phyloP scores from a whole-genome alignment of 495 filamentous ascomycete genomes.

The Aspergillus mulundensis region DNA sequence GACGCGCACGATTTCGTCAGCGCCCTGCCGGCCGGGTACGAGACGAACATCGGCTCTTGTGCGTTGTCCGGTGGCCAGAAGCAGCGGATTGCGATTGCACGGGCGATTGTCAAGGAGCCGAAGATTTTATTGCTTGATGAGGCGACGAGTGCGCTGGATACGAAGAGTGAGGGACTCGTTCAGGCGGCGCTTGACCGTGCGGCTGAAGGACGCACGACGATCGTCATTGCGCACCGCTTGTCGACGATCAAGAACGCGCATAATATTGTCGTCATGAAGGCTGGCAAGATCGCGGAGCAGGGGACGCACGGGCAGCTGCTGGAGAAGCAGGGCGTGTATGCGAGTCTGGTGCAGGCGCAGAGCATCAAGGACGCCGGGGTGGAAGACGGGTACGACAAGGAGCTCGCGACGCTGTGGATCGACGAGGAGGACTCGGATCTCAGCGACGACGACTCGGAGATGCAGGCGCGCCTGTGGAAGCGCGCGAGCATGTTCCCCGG shows the following conservation, averaged over 20 bases:
- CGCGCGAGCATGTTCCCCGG: conserved; percentile 1
- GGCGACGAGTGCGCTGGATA: conserved; percentile 92
- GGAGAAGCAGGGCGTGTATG: conserved; percentile 57
- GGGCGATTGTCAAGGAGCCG: conserved; percentile 87
- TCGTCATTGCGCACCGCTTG: conserved; percentile 90
- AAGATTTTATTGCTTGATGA: conserved; percentile 93
- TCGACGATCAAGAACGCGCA: conserved; percentile 90
- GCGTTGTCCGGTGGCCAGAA: conserved; percentile 92
- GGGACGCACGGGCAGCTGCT: conserved; percentile 74
- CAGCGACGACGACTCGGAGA: background rate
- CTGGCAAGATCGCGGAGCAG: conserved; percentile 84
- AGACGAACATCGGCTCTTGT: conserved; percentile 90
- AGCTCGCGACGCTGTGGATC: conserved; percentile 11
- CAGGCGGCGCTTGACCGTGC: conserved; percentile 88
- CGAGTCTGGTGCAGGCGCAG: conserved; percentile 74
- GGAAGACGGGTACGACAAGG: background rate
- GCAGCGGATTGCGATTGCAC: conserved; percentile 84
- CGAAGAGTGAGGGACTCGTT: conserved; percentile 88
- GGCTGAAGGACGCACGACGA: conserved; percentile 82
- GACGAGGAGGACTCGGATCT: conserved; percentile 8
- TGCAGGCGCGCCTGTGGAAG: background rate
- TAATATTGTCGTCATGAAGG: conserved; percentile 90
- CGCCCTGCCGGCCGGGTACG: conserved; percentile 75
- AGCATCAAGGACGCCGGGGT: conserved; percentile 43
- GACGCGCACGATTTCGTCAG: conserved; percentile 91